Evolutionary conservation across 495 filamentous ascomycete species (phyloP).

Genomic region (Aspergillus sclerotioniger): DNA sequence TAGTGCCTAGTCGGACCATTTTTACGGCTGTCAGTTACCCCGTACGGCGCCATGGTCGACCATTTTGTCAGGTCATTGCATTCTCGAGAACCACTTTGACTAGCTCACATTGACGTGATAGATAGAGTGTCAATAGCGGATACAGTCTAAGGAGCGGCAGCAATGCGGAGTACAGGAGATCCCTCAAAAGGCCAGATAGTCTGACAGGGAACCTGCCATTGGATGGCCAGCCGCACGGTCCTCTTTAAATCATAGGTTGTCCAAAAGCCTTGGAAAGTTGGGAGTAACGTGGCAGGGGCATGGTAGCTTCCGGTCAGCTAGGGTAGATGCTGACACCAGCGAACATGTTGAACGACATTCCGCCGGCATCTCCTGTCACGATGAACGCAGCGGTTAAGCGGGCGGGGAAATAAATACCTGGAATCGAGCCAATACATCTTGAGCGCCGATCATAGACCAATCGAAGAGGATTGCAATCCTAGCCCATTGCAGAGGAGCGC

Average conservation of each 20-base stretch:
- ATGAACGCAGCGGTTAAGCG: neutral
- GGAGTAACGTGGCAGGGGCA: neutral
- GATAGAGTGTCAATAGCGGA: too few relatives aligned
- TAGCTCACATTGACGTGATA: too few relatives aligned
- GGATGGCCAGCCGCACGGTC: constrained; percentile 1
- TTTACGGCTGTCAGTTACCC: neutral
- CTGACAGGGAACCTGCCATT: neutral
- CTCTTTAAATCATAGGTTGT: neutral
- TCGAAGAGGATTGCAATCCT: constrained; percentile 2
- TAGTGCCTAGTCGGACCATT: neutral
- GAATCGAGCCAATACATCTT: neutral
- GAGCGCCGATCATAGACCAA: neutral
- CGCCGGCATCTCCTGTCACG: neutral
- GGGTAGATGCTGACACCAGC: neutral
- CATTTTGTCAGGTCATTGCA: too few relatives aligned
- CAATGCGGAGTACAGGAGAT: neutral
- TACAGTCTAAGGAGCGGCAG: too few relatives aligned
- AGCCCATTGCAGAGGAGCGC: neutral
- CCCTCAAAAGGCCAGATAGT: neutral
- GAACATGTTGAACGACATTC: neutral
- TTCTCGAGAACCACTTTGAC: too few relatives aligned
- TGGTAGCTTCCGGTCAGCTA: neutral
- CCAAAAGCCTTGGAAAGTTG: neutral
- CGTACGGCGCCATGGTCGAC: neutral
- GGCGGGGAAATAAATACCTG: neutral